These are phyloP conservation scores for Suhomyces guaymorum DNA, from an alignment of 1,139 yeast genomes.

Conservation along the genomic window DNA sequence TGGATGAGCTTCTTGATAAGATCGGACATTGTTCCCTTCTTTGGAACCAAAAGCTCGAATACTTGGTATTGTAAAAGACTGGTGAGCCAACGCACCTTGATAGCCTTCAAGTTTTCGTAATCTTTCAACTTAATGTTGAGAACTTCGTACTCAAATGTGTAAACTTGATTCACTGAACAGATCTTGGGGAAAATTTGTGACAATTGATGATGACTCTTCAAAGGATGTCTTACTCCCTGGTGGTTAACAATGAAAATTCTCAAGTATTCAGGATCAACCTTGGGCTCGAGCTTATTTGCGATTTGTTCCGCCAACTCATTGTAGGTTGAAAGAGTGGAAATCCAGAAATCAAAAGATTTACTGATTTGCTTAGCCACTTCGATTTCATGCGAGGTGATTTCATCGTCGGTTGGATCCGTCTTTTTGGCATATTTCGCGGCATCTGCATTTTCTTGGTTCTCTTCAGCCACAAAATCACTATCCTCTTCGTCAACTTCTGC, in stretches of 20 bases:
- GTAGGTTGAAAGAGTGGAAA: slow-evolving; percentile 61
- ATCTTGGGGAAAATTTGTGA: slow-evolving; percentile 52
- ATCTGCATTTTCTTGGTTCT: slow-evolving; percentile 13
- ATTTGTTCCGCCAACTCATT: slow-evolving; percentile 60
- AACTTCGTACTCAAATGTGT: slow-evolving; percentile 69
- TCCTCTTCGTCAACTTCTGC: slow-evolving; percentile 51
- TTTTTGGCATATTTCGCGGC: slow-evolving; percentile 11
- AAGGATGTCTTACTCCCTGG: slow-evolving; percentile 55
- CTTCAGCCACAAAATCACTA: slow-evolving; percentile 37
- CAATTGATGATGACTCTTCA: slow-evolving; percentile 42
- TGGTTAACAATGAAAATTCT: slow-evolving; percentile 62
- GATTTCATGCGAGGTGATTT: slow-evolving; percentile 16
- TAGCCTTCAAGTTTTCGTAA: slow-evolving; percentile 69
- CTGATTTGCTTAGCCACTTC: slow-evolving; percentile 21
- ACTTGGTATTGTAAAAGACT: slow-evolving; percentile 64
- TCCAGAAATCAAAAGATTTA: slow-evolving; percentile 62
- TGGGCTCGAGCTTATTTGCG: slow-evolving; percentile 46
- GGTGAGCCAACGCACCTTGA: slow-evolving; percentile 65
- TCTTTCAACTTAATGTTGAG: slow-evolving; percentile 74
- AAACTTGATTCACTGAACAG: slow-evolving; percentile 46
- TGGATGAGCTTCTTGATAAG: slow-evolving; percentile 57
- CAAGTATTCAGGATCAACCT: slow-evolving; percentile 61
- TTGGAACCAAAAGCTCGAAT: slow-evolving; percentile 70
- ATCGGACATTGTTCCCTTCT: slow-evolving; percentile 56
- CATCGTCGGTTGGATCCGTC: slow-evolving; percentile 14